These are phyloP conservation scores for Syzygium jambos DNA, from an alignment of 345 rosid genomes.

Conservation along the genomic window DNA sequence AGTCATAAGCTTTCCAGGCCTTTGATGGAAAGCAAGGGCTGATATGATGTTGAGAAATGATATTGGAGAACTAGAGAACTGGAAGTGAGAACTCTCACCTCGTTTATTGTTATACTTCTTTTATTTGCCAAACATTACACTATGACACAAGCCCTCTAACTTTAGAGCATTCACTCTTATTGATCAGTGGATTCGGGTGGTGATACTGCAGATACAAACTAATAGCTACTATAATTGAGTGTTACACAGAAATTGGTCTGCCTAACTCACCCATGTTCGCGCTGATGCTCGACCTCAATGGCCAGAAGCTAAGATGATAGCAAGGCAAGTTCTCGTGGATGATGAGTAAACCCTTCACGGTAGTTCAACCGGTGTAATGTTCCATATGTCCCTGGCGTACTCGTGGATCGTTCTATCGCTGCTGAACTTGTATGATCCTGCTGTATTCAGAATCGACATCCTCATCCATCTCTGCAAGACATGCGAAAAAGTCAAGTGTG, in stretches of 20 bases:
- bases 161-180: background rate
- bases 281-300: background rate
- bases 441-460: slow-evolving; percentile 56
- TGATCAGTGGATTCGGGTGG: background rate
- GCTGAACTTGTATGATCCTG: slow-evolving; percentile 56
- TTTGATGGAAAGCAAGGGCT: background rate
- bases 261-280: background rate
- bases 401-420: slow-evolving; percentile 52
- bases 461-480: slow-evolving; percentile 43
- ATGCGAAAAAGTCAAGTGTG: background rate
- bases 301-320: background rate
- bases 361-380: slow-evolving; percentile 26
- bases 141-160: background rate
- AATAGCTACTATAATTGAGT: background rate
- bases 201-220: background rate
- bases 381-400: slow-evolving; percentile 53
- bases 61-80: background rate
- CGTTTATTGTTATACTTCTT: background rate
- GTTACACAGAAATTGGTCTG: background rate
- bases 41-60: background rate
- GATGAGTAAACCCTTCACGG: slow-evolving; percentile 11
- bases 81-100: background rate
- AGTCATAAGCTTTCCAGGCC: background rate
- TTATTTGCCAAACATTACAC: background rate
- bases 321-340: background rate